Conservation (phyloP, 2,329 filamentous ascomycete species). For the Fusarium denticulatum region DNA sequence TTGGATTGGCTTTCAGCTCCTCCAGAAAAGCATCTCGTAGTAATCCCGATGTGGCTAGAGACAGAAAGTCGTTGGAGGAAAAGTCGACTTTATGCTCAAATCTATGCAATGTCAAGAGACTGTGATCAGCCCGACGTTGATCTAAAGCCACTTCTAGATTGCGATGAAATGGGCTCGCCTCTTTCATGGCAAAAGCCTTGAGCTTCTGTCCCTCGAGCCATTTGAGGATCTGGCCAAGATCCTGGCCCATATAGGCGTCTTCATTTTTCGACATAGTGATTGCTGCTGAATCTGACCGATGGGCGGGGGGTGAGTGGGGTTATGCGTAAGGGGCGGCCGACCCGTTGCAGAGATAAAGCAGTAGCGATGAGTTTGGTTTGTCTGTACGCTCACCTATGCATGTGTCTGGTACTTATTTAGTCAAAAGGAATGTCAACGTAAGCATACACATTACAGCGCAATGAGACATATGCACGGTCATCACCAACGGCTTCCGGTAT, state of each 20-base stretch:
- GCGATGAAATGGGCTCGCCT: background rate
- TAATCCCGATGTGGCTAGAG: background rate
- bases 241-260: background rate
- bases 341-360: no score
- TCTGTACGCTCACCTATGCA: no score
- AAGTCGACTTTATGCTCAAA: background rate
- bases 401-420: no score
- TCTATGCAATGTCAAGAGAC: background rate
- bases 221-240: background rate
- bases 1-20: background rate
- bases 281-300: background rate
- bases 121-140: background rate
- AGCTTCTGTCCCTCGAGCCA: background rate
- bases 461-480: no score
- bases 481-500: no score
- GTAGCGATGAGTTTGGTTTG: no score
- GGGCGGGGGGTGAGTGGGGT: no score
- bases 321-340: no score
- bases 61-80: background rate
- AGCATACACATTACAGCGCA: no score
- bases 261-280: background rate
- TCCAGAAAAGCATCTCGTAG: background rate
- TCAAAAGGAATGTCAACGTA: no score
- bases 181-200: background rate
- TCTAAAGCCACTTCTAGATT: background rate